Evolutionary conservation across 768 basidiomycete genomes (phyloP).

Genomic region (Psilocybe cubensis): DNA sequence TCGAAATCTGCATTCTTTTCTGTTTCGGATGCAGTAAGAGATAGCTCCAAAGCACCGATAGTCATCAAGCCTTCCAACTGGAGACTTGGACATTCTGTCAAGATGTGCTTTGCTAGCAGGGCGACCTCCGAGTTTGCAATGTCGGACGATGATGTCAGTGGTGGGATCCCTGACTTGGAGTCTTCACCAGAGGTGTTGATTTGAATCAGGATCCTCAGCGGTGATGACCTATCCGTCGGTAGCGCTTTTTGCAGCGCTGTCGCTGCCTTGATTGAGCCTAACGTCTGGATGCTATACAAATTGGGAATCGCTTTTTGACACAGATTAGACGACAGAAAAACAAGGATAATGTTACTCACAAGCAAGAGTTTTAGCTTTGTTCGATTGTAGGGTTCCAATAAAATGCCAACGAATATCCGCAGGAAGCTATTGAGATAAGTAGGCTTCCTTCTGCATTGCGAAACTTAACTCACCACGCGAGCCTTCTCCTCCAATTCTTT

Average conservation of each 20-base stretch:
- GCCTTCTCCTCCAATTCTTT: conserved; percentile 93
- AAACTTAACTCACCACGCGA: conserved; percentile 48
- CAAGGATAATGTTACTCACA: conserved; percentile 45
- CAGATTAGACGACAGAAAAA: neutral
- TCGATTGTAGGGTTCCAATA: conserved; percentile 91
- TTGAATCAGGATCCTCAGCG: conserved; percentile 86
- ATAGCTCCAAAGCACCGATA: conserved; percentile 83
- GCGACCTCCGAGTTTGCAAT: conserved; percentile 53
- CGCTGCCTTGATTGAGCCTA: conserved; percentile 83
- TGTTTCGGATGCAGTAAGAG: conserved; percentile 52
- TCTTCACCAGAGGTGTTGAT: conserved; percentile 96
- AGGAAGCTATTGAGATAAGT: conserved; percentile 64
- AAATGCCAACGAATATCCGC: conserved; percentile 94
- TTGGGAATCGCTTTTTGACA: conserved; percentile 76
- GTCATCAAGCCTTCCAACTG: conserved; percentile 93
- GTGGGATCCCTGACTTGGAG: conserved; percentile 83
- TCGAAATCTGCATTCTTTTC: conserved; percentile 74
- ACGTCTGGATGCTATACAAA: conserved; percentile 83
- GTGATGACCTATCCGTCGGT: conserved; percentile 51
- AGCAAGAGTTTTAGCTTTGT: conserved; percentile 90
- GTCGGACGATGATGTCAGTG: conserved; percentile 45
- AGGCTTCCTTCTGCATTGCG: neutral
- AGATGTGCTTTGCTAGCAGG: conserved; percentile 70
- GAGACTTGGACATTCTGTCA: conserved; percentile 74
- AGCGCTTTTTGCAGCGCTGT: conserved; percentile 78